Evolutionary conservation across 805 yeast genomes (phyloP).

Genomic region (Zygotorulaspora danielsina): DNA sequence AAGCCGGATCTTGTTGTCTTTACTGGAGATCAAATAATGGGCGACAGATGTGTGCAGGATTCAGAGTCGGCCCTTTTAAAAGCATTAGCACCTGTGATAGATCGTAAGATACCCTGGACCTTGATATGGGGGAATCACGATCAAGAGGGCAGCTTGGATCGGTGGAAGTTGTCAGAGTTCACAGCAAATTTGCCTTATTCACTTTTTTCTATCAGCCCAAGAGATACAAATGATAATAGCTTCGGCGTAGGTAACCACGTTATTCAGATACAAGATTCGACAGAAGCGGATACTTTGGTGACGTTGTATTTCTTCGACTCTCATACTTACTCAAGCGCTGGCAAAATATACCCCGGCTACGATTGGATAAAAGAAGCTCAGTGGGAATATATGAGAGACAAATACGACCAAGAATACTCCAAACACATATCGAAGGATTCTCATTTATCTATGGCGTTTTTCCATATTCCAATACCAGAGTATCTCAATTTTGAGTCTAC

Average conservation of each 20-base stretch:
- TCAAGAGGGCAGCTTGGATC: slow-evolving; percentile 68
- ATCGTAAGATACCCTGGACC: slow-evolving; percentile 74
- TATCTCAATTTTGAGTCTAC: slow-evolving; percentile 46
- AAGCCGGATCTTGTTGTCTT: slow-evolving; percentile 79
- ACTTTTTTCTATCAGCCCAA: slow-evolving; percentile 58
- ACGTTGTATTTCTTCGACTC: slow-evolving; percentile 77
- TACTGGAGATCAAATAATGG: slow-evolving; percentile 91
- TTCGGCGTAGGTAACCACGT: slow-evolving; percentile 84
- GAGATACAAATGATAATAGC: slow-evolving; percentile 39
- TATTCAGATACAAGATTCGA: slow-evolving; percentile 46
- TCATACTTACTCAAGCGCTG: slow-evolving; percentile 65
- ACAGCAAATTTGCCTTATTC: slow-evolving; percentile 63
- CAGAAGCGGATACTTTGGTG: slow-evolving; percentile 42
- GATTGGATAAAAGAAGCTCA: slow-evolving; percentile 80
- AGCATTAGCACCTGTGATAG: slow-evolving; percentile 64
- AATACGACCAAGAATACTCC: slow-evolving; percentile 30
- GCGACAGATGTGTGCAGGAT: slow-evolving; percentile 67
- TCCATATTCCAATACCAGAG: slow-evolving; percentile 93
- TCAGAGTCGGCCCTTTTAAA: slow-evolving; percentile 78
- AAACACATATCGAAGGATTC: slow-evolving; percentile 36
- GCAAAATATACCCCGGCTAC: slow-evolving; percentile 71
- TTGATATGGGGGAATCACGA: slow-evolving; percentile 91
- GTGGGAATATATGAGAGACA: slow-evolving; percentile 49
- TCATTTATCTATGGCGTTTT: slow-evolving; percentile 78
- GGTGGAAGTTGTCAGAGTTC: slow-evolving; percentile 58